Evolutionary conservation across 768 basidiomycete species (phyloP).

Genomic region (Auriscalpium orientale): DNA sequence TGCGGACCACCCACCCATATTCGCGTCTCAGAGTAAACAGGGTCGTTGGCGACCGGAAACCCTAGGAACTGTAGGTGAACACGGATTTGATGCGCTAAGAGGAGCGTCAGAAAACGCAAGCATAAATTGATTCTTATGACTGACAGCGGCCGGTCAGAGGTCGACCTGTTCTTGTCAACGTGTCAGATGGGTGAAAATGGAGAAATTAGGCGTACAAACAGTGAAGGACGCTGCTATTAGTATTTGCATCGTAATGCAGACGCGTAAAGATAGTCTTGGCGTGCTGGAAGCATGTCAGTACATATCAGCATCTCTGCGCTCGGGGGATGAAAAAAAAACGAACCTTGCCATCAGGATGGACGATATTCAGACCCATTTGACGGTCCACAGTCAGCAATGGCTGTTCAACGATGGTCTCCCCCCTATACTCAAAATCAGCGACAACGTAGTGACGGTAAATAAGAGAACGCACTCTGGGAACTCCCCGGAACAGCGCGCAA

Average conservation of each 20-base stretch:
- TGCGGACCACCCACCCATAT: conserved; percentile 55
- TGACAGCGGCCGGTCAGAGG: conserved; percentile 90
- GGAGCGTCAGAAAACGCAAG: neutral
- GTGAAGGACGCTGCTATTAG: conserved; percentile 79
- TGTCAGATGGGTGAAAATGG: conserved; percentile 1
- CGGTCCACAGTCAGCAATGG: conserved; percentile 88
- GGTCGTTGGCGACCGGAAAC: conserved; percentile 90
- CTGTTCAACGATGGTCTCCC: conserved; percentile 75
- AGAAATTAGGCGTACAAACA: conserved; percentile 32
- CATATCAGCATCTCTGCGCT: neutral
- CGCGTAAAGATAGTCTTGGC: conserved; percentile 86
- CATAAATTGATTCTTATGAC: conserved; percentile 21
- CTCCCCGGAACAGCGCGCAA: conserved; percentile 78
- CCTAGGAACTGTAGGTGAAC: conserved; percentile 96
- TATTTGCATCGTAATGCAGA: conserved; percentile 70
- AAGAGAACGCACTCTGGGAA: conserved; percentile 70
- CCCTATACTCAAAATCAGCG: conserved; percentile 34
- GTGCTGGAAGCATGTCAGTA: conserved; percentile 35
- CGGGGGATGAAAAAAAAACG: conserved; percentile 1
- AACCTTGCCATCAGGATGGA: conserved; percentile 93
- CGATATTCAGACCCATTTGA: conserved; percentile 94
- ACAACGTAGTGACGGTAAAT: neutral
- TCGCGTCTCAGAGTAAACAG: conserved; percentile 74
- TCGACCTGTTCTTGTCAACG: conserved; percentile 40
- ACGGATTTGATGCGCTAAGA: conserved; percentile 87